Base-by-base conservation (phyloP, 2,329 filamentous ascomycete genomes). In the Torrubiellomyces zombiae region DNA sequence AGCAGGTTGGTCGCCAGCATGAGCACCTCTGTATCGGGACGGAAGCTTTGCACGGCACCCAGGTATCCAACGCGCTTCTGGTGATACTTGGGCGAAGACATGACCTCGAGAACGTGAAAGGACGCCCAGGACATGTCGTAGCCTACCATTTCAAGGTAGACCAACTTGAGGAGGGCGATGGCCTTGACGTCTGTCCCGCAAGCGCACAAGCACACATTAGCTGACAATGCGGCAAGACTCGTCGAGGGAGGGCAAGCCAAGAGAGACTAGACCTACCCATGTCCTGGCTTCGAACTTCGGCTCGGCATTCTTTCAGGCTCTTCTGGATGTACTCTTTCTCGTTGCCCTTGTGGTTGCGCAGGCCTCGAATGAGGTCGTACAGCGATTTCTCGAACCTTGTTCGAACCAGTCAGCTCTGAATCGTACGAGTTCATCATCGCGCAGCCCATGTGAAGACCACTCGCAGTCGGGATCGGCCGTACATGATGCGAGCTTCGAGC, bases 311-410 rank as follows among this genome's bases (percentile, higher is more conserved):
- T 60, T 83, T 85, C 46, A 95, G 58, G 44, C 76, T 83, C 50
- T 81, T 76, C 47, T 92, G 78, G 31, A 98, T 91, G 52, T 95
- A 98, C 47, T 91, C 82, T 50, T 77, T 79, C 57, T 98, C 89
- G 45, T 75, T 78, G 41, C 86, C 86, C 53, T 93, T 94, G 59
- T 95, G 85, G 49, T 86, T 89, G 38, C 89, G 76, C 46, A 98
- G 62, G 43, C 89, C 89, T 54, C 85, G 72, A 43, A 98, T 98
- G 62, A 98, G 85, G 70, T 95, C 86, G 55, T 94, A 93, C 12
- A 98, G 70, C 20, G 89, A 94, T 57, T 98, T 98, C 55, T 98
- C 89, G 58, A 98, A 98, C 89, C 85, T 95, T n/a, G n/a, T n/a
- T n/a, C n/a, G n/a, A n/a, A n/a, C n/a, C n/a, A n/a, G n/a, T n/a